phyloP scores from a whole-genome alignment of 768 basidiomycete genomes.

The Rhizopogon rudus region DNA sequence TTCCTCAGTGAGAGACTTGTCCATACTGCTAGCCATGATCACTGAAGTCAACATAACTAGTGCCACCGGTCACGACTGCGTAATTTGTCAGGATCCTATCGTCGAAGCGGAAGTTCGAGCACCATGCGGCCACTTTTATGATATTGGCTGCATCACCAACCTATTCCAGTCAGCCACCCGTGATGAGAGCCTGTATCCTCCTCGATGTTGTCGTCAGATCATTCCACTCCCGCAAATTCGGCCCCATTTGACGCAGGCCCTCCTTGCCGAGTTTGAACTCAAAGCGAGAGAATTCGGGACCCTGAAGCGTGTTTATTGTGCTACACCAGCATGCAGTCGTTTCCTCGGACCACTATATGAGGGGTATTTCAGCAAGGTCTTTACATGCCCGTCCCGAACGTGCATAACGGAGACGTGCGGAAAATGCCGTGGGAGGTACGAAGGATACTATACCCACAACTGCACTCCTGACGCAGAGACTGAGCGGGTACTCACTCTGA shows the following conservation, averaged over 20 bases:
- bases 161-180: constrained; percentile 29
- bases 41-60: background rate
- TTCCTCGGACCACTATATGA: constrained; percentile 29
- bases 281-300: constrained; percentile 28
- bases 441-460: constrained; percentile 13
- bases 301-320: constrained; percentile 33
- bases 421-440: constrained; percentile 18
- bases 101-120: constrained; percentile 19
- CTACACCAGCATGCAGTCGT: constrained; percentile 26
- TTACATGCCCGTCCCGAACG: constrained; percentile 13
- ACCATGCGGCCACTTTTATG: constrained; percentile 32
- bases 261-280: constrained; percentile 17
- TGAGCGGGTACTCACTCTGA: constrained; percentile 20
- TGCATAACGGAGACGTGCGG: constrained; percentile 20
- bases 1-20: constrained; percentile 9
- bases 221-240: constrained; percentile 23
- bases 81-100: constrained; percentile 31
- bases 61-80: constrained; percentile 26
- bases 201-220: constrained; percentile 31
- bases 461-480: constrained; percentile 23
- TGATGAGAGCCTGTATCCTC: constrained; percentile 38
- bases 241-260: constrained; percentile 17
- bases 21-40: background rate
- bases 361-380: constrained; percentile 19
- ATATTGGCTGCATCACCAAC: constrained; percentile 24